These are phyloP conservation scores for Bidens hawaiensis DNA, from an alignment of 140 eudicot genomes.

Conservation along the genomic window DNA sequence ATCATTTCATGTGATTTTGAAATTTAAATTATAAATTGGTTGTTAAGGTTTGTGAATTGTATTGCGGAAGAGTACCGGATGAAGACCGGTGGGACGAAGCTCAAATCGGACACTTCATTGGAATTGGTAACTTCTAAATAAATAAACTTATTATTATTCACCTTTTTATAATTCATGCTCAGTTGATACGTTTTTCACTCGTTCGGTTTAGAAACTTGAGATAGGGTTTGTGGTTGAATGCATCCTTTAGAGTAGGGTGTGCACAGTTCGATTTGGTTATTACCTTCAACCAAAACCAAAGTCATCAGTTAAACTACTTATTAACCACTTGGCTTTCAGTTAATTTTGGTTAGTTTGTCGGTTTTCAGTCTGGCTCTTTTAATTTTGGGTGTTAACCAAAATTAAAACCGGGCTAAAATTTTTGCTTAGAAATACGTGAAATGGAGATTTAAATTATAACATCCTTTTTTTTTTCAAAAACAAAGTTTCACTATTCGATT, in stretches of 20 bases:
- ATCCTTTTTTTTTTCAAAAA: too few relatives aligned
- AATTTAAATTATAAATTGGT: not conserved
- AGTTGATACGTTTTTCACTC: not conserved
- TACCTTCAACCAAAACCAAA: too few relatives aligned
- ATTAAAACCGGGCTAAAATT: too few relatives aligned
- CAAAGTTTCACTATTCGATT: too few relatives aligned
- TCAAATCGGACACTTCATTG: slow-evolving; percentile 87
- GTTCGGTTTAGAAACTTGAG: not conserved
- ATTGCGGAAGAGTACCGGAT: slow-evolving; percentile 79
- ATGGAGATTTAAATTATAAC: too few relatives aligned
- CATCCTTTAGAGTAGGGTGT: not conserved
- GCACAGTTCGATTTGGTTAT: too few relatives aligned
- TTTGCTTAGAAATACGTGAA: too few relatives aligned
- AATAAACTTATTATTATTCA: not conserved
- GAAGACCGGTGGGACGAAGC: slow-evolving; percentile 90
- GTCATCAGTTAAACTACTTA: too few relatives aligned
- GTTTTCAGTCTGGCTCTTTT: too few relatives aligned
- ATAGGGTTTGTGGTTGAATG: slow-evolving; percentile 12
- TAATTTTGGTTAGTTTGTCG: too few relatives aligned
- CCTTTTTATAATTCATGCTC: not conserved
- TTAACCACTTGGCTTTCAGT: too few relatives aligned
- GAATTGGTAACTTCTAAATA: slow-evolving; percentile 59
- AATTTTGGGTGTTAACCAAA: too few relatives aligned
- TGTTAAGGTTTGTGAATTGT: slow-evolving; percentile 82
- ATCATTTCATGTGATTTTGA: not conserved